These are phyloP conservation scores for Priceomyces fermenticarens DNA, from an alignment of 805 yeast species.

Conservation along the genomic window DNA sequence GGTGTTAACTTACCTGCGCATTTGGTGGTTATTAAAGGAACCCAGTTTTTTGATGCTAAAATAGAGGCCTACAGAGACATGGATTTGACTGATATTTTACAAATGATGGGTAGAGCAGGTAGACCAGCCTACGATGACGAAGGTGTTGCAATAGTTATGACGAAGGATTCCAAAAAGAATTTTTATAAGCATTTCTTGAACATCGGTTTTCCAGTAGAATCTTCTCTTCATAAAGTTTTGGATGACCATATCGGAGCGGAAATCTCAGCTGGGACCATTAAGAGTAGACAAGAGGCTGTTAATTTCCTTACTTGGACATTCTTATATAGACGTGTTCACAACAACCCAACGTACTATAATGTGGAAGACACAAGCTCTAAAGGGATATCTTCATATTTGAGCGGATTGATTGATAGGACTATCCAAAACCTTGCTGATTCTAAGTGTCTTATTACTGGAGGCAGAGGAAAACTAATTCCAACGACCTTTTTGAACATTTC, in stretches of 20 bases:
- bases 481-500: constrained; percentile 84
- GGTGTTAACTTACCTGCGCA: constrained; percentile 84
- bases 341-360: constrained; percentile 75
- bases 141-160: constrained; percentile 73
- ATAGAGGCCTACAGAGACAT: constrained; percentile 72
- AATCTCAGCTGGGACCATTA: constrained; percentile 66
- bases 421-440: constrained; percentile 68
- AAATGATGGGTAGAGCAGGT: constrained; percentile 86
- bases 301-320: constrained; percentile 78
- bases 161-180: constrained; percentile 70
- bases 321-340: constrained; percentile 68
- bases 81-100: constrained; percentile 79
- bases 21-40: constrained; percentile 74
- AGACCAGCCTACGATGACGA: constrained; percentile 78
- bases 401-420: constrained; percentile 65
- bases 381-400: constrained; percentile 58
- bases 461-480: constrained; percentile 51
- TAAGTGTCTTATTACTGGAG: constrained; percentile 55
- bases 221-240: constrained; percentile 72
- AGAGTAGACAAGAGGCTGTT: constrained; percentile 63
- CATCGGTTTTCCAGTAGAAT: constrained; percentile 80
- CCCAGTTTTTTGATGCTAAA: constrained; percentile 61
- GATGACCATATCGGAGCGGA: constrained; percentile 83
- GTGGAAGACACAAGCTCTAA: constrained; percentile 56
- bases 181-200: constrained; percentile 77